Conservation (phyloP, 2,329 filamentous ascomycete genomes). For the Penicillium sp. region DNA sequence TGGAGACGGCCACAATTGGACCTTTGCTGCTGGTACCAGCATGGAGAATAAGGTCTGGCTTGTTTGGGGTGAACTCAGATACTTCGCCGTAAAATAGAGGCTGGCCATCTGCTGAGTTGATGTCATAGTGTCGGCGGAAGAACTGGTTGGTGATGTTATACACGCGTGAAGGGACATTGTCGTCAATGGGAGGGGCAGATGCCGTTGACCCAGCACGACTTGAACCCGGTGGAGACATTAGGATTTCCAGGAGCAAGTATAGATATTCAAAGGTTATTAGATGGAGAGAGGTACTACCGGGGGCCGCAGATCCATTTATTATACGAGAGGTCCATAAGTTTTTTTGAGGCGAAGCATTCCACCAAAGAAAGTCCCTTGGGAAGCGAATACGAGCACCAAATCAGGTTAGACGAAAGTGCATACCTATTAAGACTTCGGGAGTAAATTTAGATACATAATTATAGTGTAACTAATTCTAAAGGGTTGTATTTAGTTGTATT, state of each 20-base stretch:
- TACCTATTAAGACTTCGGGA: neutral
- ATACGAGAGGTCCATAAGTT: neutral
- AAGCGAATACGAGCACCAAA: neutral
- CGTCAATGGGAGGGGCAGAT: conserved; percentile 6
- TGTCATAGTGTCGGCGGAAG: conserved; percentile 14
- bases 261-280: neutral
- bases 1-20: conserved; percentile 22
- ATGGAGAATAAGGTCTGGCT: conserved; percentile 16
- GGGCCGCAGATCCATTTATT: neutral
- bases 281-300: neutral
- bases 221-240: conserved; percentile 9
- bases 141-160: conserved; percentile 11
- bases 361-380: neutral
- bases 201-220: conserved; percentile 8
- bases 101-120: conserved; percentile 12
- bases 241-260: neutral
- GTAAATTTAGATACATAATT: neutral
- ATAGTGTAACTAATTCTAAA: neutral
- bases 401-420: neutral
- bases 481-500: neutral
- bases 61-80: conserved; percentile 13
- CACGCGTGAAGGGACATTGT: conserved; percentile 3
- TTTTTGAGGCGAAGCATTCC: neutral
- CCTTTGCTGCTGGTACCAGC: conserved; percentile 8
- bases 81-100: conserved; percentile 11